Conservation (phyloP, 164 flowering plant genomes). For the Echeveria elegans region DNA sequence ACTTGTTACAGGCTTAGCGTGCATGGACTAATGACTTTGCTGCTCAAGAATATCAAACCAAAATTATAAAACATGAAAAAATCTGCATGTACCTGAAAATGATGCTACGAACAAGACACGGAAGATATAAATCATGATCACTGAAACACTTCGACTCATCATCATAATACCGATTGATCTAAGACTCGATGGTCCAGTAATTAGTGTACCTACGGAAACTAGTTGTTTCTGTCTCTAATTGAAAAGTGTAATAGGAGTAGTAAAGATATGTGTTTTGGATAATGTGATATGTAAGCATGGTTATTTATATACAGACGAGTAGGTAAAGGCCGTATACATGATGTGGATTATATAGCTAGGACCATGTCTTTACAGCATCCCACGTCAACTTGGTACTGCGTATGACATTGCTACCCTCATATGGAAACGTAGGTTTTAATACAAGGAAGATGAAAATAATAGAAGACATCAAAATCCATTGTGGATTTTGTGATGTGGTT, state of each 20-base stretch:
- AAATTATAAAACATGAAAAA: not conserved
- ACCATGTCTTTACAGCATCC: not conserved
- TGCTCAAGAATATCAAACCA: not conserved
- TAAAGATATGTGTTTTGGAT: not conserved
- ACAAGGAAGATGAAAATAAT: not conserved
- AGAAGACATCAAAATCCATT: constrained; percentile 2
- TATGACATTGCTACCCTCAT: not conserved
- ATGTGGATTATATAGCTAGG: constrained; percentile 6
- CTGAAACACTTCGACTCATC: not conserved
- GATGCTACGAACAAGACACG: not conserved
- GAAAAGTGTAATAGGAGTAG: too few species aligned
- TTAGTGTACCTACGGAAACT: not conserved
- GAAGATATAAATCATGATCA: not conserved
- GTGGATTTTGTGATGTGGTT: not conserved
- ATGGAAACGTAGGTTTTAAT: not conserved
- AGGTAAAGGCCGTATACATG: not conserved
- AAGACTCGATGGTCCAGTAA: not conserved
- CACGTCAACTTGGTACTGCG: not conserved
- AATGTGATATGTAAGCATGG: not conserved
- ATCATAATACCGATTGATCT: not conserved
- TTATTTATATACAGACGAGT: not conserved
- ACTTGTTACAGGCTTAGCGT: not conserved
- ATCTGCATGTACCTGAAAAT: not conserved
- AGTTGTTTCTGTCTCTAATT: too few species aligned
- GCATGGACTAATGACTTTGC: not conserved